A percentile compares a stretch with the other conserved stretches of the same genome.
Evolutionary conservation across 805 yeast genomes (phyloP).

Genomic region (Yamadazyma paraphyllophila): DNA sequence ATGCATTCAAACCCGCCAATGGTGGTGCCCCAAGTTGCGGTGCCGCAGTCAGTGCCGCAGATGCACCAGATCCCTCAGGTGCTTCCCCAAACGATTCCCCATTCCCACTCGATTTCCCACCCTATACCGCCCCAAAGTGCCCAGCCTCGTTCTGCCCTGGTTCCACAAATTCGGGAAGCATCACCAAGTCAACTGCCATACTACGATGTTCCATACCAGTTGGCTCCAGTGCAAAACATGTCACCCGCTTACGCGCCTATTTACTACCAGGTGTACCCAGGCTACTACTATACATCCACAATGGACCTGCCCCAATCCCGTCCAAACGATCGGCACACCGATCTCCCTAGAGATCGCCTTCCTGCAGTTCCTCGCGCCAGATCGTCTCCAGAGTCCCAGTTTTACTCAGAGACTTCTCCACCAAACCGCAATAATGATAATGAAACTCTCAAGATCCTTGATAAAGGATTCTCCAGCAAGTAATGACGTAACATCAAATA

Average conservation of each 20-base stretch:
- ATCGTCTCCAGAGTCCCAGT: not conserved
- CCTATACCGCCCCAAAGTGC: not conserved
- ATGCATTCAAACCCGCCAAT: not conserved
- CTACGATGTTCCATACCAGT: not conserved
- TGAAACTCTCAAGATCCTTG: conserved; percentile 19
- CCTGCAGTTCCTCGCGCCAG: conserved; percentile 4
- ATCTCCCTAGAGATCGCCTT: not conserved
- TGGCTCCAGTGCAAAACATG: not conserved
- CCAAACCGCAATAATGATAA: conserved; percentile 14
- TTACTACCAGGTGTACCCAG: conserved; percentile 5
- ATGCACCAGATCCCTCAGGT: not conserved
- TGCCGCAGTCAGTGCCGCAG: too few relatives aligned
- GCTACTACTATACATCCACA: conserved; percentile 1
- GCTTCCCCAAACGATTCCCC: too few relatives aligned
- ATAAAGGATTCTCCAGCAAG: conserved; percentile 15
- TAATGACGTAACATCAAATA: not conserved
- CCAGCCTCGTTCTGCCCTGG: not conserved
- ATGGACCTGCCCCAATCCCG: not conserved
- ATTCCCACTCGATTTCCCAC: too few relatives aligned
- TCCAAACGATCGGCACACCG: not conserved
- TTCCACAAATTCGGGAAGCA: not conserved
- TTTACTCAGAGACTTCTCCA: conserved; percentile 2
- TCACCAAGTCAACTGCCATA: not conserved
- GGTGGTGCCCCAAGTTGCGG: not conserved
- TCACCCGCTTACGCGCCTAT: not conserved